Evolutionary conservation across 2,329 filamentous ascomycete species (phyloP), one percentile per base, ranked within the genome.

Genomic region (Fusarium citri): DNA sequence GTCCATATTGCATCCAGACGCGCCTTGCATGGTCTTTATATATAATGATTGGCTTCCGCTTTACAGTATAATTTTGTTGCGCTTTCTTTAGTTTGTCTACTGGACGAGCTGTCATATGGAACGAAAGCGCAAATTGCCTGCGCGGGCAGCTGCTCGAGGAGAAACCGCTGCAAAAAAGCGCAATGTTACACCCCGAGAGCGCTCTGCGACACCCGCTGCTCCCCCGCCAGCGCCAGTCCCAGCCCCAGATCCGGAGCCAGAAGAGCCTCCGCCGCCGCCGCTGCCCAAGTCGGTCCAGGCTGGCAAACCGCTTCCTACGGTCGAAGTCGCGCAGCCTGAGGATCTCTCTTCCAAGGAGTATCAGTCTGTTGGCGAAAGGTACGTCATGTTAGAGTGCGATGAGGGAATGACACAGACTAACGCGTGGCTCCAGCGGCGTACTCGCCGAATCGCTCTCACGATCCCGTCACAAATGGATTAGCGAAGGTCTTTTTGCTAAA

Each of bases 341-440:
- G 85, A 90, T 66, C 82, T 94, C 9, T 81, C 90, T 0, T 76
- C 80, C 7, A 87, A 86, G 69, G 91, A 94, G 16, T 95, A 90
- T 75, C 92, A 94, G 80, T 88, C 88, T 25, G 85, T 94, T 42
- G 87, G 89, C 59, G 91, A 94, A 77, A 94, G 90, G 91, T 91
- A 80, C 70, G 68, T 54, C 40, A 43, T 66, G 34, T 34, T 43
- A 37, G 28, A 47, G 16, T 40, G 18, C 41, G 54, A 25, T 34
- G 26, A 46, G 31, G 42, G 46, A 14, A 30, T 22, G 20, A 31
- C 34, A 59, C 73, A 77, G 56, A 78, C 64, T 67, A 53, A 72
- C 64, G 41, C 56, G 54, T 68, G 46, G 31, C 62, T 64, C 53
- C 73, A 94, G 93, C 79, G 92, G 91, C 71, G 91, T 95, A 22